These are phyloP conservation scores for Tricholoma flavovirens DNA, from an alignment of 768 basidiomycete genomes.

Conservation along the genomic window DNA sequence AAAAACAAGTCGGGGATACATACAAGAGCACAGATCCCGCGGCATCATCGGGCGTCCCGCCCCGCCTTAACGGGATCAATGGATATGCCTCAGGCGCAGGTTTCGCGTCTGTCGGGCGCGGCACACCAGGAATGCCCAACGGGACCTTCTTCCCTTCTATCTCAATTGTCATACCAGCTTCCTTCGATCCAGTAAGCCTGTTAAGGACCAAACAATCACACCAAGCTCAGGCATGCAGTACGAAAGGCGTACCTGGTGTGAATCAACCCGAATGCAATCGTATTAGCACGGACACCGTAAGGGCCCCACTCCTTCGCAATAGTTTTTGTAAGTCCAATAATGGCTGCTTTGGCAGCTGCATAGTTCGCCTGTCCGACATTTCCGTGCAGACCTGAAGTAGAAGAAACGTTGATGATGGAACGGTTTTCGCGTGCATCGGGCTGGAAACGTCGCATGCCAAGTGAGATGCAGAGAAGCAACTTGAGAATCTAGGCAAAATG, in stretches of 20 bases:
- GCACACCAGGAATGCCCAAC: slow-evolving; percentile 66
- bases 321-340: slow-evolving; percentile 78
- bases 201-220: not conserved
- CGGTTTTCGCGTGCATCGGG: slow-evolving; percentile 56
- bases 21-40: slow-evolving; percentile 74
- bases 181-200: slow-evolving; percentile 76
- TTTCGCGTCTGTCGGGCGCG: slow-evolving; percentile 27
- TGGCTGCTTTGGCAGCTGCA: slow-evolving; percentile 72
- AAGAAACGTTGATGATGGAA: slow-evolving; percentile 78
- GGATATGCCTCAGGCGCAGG: slow-evolving; percentile 31
- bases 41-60: slow-evolving; percentile 69
- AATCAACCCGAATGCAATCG: slow-evolving; percentile 72
- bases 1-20: slow-evolving; percentile 24
- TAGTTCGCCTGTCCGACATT: slow-evolving; percentile 86
- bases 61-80: slow-evolving; percentile 59
- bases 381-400: slow-evolving; percentile 77
- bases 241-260: slow-evolving; percentile 54
- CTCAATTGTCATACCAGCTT: slow-evolving; percentile 67
- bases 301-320: slow-evolving; percentile 85
- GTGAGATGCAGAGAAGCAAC: not conserved
- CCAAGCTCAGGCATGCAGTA: not conserved
- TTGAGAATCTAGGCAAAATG: not conserved
- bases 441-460: slow-evolving; percentile 23
- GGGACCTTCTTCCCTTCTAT: slow-evolving; percentile 82
- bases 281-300: slow-evolving; percentile 79